Percentiles rank a stretch among this genome's conserved stretches.
phyloP scores from a whole-genome alignment of 306 rosid species.

The Ochetophila trinervis region DNA sequence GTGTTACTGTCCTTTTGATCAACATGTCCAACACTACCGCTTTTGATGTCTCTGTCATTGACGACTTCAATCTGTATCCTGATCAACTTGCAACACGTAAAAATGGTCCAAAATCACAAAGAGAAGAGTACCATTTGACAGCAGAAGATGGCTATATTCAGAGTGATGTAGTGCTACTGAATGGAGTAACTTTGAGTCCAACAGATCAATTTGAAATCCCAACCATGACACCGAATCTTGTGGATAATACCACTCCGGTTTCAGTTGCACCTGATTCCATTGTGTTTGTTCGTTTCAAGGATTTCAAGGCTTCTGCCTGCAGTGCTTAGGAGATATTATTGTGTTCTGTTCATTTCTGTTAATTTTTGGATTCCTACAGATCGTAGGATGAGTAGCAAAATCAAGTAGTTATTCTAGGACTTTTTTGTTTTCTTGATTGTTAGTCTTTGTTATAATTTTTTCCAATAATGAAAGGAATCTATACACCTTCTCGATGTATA shows the following conservation, averaged over 20 bases:
- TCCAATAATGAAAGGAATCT: too few relatives aligned
- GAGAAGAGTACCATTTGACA: slow-evolving; percentile 60
- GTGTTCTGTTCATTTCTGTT: too few relatives aligned
- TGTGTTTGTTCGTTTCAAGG: too few relatives aligned
- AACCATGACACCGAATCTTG: slow-evolving; percentile 30
- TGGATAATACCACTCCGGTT: slow-evolving; percentile 36
- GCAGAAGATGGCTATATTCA: slow-evolving; percentile 51
- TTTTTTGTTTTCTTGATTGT: too few relatives aligned
- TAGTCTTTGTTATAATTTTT: too few relatives aligned
- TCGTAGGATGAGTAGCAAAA: too few relatives aligned
- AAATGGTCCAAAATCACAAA: not conserved
- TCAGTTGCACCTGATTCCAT: not conserved
- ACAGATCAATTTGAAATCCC: slow-evolving; percentile 37
- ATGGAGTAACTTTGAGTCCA: slow-evolving; percentile 42
- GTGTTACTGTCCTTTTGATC: slow-evolving; percentile 43
- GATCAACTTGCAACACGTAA: not conserved
- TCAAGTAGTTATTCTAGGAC: too few relatives aligned
- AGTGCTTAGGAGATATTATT: too few relatives aligned
- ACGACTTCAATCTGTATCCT: slow-evolving; percentile 31
- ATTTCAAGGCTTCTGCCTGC: too few relatives aligned
- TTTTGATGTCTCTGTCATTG: slow-evolving; percentile 20
- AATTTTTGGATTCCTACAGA: too few relatives aligned
- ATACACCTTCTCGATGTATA: too few relatives aligned
- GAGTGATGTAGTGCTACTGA: slow-evolving; percentile 42
- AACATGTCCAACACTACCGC: slow-evolving; percentile 44